phyloP scores from a whole-genome alignment of 1,284 basidiomycete genomes.

The Sanghuangporus weigelae region DNA sequence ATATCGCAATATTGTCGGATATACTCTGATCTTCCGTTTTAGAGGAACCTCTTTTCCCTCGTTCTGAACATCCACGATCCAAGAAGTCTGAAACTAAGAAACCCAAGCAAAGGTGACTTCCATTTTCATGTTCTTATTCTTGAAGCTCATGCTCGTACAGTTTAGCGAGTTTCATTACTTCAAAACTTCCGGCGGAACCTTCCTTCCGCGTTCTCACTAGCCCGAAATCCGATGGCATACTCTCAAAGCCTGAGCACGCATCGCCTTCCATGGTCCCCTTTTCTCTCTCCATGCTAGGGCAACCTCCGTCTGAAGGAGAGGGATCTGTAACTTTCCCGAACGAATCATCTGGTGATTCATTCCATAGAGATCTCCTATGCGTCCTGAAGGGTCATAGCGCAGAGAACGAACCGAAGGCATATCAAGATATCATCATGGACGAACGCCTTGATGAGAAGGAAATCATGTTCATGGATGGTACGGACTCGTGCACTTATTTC shows the following conservation, averaged over 20 bases:
- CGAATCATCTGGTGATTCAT: not conserved
- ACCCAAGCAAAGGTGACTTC: not conserved
- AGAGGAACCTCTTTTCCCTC: constrained; percentile 13
- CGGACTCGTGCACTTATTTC: constrained; percentile 10
- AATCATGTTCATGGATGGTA: constrained; percentile 48
- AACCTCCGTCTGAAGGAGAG: constrained; percentile 29
- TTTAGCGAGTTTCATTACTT: constrained; percentile 10
- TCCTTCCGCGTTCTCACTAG: constrained; percentile 29
- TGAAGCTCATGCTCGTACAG: not conserved
- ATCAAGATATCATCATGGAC: constrained; percentile 37
- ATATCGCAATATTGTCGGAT: not conserved
- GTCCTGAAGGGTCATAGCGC: constrained; percentile 25
- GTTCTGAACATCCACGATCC: not conserved
- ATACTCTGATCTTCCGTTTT: not conserved
- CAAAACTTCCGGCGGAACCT: constrained; percentile 25
- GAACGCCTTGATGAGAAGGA: constrained; percentile 51
- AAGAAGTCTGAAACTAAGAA: not conserved
- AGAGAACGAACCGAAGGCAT: constrained; percentile 24
- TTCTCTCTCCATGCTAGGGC: constrained; percentile 34
- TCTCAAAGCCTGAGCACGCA: constrained; percentile 10
- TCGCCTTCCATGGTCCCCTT: constrained; percentile 28
- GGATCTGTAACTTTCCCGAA: constrained; percentile 22
- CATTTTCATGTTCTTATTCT: not conserved
- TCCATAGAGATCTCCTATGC: constrained; percentile 21
- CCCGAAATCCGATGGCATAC: constrained; percentile 24